Evolutionary conservation across 2,329 filamentous ascomycete species (phyloP).

Genomic region (Fusarium napiforme): DNA sequence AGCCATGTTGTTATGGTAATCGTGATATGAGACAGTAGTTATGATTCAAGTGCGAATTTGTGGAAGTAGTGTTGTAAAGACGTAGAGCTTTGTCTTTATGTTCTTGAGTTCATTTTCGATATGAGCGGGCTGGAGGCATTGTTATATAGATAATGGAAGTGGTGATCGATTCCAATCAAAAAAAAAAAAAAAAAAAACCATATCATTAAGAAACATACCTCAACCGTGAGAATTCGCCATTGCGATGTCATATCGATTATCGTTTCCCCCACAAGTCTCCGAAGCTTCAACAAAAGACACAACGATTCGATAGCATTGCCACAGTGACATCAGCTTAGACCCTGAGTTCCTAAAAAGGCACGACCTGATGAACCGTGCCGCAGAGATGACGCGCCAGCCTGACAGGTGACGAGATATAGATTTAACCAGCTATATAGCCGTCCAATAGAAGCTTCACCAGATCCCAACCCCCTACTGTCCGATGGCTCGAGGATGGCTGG

Average conservation of each 20-base stretch:
- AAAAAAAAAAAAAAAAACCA: too few relatives aligned
- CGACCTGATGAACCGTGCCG: neutral
- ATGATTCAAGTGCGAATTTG: too few relatives aligned
- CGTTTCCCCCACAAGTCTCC: neutral
- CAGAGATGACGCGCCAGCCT: slow-evolving; percentile 5
- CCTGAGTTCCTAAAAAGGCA: neutral
- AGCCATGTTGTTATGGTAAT: neutral
- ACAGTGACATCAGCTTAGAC: slow-evolving; percentile 16
- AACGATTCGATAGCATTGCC: neutral
- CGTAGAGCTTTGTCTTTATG: neutral
- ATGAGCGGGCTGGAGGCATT: too few relatives aligned
- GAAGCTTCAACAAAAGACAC: neutral
- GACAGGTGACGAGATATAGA: neutral
- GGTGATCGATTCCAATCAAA: neutral
- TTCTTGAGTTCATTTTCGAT: too few relatives aligned
- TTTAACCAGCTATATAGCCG: slow-evolving; percentile 27
- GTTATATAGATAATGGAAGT: too few relatives aligned
- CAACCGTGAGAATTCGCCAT: neutral
- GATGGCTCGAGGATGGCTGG: neutral
- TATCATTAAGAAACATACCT: neutral
- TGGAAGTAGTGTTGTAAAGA: neutral
- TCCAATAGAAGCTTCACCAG: neutral
- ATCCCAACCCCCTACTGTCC: fast-evolving
- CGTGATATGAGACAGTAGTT: too few relatives aligned
- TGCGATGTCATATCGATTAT: neutral